A percentile compares a stretch with the other conserved stretches of the same genome.
These are phyloP conservation scores for Clathrospora elynae DNA, from an alignment of 2,329 filamentous ascomycete genomes.

Conservation along the genomic window DNA sequence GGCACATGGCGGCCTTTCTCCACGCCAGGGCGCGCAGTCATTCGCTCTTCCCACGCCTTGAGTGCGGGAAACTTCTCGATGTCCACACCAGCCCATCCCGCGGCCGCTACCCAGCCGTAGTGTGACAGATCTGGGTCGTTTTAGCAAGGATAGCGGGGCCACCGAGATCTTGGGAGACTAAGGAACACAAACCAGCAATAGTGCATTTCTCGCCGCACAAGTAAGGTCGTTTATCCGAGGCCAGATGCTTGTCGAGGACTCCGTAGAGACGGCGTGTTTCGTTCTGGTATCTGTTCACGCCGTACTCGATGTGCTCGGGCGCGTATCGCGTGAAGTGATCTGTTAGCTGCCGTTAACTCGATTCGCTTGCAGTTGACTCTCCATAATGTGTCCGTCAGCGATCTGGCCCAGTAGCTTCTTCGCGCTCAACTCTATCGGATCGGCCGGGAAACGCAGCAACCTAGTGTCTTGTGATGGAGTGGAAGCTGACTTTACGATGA, in stretches of 20 bases:
- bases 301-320: constrained; percentile 80
- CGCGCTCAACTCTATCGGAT: too few relatives aligned
- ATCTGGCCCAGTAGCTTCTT: too few relatives aligned
- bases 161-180: neutral
- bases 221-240: constrained; percentile 56
- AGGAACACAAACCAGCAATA: constrained; percentile 43
- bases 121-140: constrained; percentile 67
- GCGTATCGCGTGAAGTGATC: constrained; percentile 86
- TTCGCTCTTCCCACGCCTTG: constrained; percentile 75
- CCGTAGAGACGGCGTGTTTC: constrained; percentile 83
- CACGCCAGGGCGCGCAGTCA: constrained; percentile 70
- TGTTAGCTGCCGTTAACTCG: constrained; percentile 10
- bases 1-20: constrained; percentile 79
- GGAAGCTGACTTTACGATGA: too few relatives aligned
- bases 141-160: constrained; percentile 11
- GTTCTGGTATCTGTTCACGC: constrained; percentile 79
- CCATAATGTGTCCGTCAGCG: too few relatives aligned
- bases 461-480: too few relatives aligned
- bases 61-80: constrained; percentile 76
- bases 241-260: constrained; percentile 74
- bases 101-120: constrained; percentile 75
- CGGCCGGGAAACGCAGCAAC: too few relatives aligned
- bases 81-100: constrained; percentile 67
- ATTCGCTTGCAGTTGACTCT: too few relatives aligned
- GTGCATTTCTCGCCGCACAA: constrained; percentile 69